Evolutionary conservation across 495 filamentous ascomycete species (phyloP).

Genomic region (Penicillium diatomitis): DNA sequence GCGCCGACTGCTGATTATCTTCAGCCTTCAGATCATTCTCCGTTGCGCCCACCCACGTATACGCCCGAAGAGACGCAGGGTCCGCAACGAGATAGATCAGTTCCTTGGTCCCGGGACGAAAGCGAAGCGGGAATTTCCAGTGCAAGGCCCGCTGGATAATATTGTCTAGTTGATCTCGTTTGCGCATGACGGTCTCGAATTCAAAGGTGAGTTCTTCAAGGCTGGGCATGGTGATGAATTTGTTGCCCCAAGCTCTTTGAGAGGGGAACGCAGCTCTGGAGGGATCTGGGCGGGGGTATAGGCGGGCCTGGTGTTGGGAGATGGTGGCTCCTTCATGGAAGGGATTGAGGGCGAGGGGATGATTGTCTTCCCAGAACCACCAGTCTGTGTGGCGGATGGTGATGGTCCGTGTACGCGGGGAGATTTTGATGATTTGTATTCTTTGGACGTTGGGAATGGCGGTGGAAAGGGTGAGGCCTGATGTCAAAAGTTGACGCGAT

Average conservation of each 20-base stretch:
- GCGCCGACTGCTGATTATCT: not conserved
- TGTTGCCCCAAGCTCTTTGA: not conserved
- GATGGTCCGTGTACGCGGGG: not conserved
- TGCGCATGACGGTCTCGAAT: not conserved
- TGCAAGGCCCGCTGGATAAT: not conserved
- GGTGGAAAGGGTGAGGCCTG: too few species aligned
- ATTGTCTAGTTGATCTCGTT: not conserved
- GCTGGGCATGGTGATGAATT: not conserved
- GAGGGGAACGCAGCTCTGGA: too few species aligned
- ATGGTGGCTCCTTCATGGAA: not conserved
- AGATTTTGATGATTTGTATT: not conserved
- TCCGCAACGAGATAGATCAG: not conserved
- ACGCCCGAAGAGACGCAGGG: not conserved
- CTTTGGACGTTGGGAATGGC: too few species aligned
- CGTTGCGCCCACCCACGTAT: not conserved
- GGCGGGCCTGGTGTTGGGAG: not conserved
- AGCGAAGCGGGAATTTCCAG: not conserved
- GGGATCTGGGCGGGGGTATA: too few species aligned
- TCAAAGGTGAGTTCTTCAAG: not conserved
- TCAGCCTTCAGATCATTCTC: not conserved
- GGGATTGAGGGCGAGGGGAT: not conserved
- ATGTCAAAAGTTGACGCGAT: too few species aligned
- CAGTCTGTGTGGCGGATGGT: not conserved
- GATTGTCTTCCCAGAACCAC: not conserved
- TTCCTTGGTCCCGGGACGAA: not conserved